Percentiles rank a stretch among this genome's conserved stretches.
phyloP scores from a whole-genome alignment of 2,329 filamentous ascomycete species.

The Cladosporium sp. region DNA sequence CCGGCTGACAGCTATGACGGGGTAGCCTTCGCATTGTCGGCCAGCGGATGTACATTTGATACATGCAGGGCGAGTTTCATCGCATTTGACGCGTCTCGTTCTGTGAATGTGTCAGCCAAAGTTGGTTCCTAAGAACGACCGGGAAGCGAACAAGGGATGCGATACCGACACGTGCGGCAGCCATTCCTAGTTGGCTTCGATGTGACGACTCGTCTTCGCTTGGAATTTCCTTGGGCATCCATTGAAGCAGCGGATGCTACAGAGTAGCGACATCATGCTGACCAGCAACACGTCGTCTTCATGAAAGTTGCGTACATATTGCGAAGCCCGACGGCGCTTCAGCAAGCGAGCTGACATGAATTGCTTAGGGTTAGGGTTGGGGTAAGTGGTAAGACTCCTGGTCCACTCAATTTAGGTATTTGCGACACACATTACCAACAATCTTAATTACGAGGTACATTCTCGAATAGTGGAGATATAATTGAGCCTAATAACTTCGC shows the following conservation, averaged over 20 bases:
- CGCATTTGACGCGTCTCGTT: constrained; percentile 51
- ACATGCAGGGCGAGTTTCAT: constrained; percentile 47
- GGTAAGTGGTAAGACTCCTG: background rate
- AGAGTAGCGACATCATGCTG: background rate
- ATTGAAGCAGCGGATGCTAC: background rate
- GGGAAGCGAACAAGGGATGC: no score
- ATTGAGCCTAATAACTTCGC: no score
- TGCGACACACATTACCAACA: no score
- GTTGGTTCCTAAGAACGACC: background rate
- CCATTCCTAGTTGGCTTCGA: constrained; percentile 11
- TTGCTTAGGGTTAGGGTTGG: background rate
- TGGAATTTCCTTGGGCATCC: background rate
- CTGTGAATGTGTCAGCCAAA: constrained; percentile 25
- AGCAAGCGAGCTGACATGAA: background rate
- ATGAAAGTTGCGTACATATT: background rate
- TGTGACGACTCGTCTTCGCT: constrained; percentile 8
- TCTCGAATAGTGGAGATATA: no score
- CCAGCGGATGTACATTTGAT: constrained; percentile 47
- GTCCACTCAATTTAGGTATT: no score
- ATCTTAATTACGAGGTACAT: no score
- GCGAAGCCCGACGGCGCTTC: background rate
- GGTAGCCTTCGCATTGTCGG: constrained; percentile 49
- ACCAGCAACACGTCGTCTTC: background rate
- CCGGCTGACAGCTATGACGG: background rate
- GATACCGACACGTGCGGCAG: constrained; percentile 12